Base-by-base conservation (phyloP, 192 early-diverging fungal species). In the Allomyces macrogynus region DNA sequence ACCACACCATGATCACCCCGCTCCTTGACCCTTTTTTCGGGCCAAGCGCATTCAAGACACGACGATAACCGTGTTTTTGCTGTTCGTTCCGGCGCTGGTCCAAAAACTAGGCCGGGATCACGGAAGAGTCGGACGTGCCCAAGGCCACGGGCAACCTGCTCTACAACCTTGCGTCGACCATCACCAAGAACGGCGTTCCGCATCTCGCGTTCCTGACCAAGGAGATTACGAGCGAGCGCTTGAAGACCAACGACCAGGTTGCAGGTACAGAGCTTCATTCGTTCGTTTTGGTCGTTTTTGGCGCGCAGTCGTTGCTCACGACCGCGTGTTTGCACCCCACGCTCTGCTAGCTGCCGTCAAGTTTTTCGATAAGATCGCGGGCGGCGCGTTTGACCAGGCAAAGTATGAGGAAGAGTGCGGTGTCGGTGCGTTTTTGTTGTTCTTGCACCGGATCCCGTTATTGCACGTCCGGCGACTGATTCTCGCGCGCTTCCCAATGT, bases 391-490 rank as follows among this genome's bases (percentile, higher is more conserved):
- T 67, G 75, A 86, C 72, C 84, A 84, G 42, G 69, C 72, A 40
- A 81, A 75, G 3, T 97, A 98, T 73, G 79, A 97, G 67, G 76
- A 81, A 62, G 88, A 81, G 42, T 92, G 91, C 72, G 97, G 97
- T 62, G 94, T 99, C 66, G 90, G 89, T 91, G 79, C 63, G 77
- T 76, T 22, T n/a, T 43, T 12, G 23, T 40, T 40, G 32, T 3
- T 7, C 32, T 8, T 40, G 32, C 32, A 8, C 32, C 7, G 3
- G 32, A 61, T 1, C 3, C 20, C 16, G 65, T 71, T 32, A 18
- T 57, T 16, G 22, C 16, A 20, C 62, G 32, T 40, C 26, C 32
- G 8, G 32, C 32, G 32, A 40, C 32, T 40, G 8, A 40, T 40
- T 7, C 7, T 40, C 32, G 3, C 8, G 32, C 32, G 32, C 7